Base-by-base conservation (phyloP, 108 stramenopile genomes). In the Aureococcus anophagefferens region DNA sequence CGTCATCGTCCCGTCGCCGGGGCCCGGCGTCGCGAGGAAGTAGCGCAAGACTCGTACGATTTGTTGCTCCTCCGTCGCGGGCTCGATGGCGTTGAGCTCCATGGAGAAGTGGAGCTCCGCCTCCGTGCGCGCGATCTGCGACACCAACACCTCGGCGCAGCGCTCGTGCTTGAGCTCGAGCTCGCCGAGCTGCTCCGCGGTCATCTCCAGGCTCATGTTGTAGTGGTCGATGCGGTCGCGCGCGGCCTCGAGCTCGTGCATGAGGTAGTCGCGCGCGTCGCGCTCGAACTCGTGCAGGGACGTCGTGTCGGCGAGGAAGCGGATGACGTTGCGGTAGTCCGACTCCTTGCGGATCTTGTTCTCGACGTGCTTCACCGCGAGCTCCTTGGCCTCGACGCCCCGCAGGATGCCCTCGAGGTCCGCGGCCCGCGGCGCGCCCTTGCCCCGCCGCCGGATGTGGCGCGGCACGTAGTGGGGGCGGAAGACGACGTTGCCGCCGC, bases 241-340 rank as follows among this genome's bases (percentile, higher is more conserved):
- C 1, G 21, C 17, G 25, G 21, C 25, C 51, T 59, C 51, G 51
- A 59, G 51, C 51, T 59, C 51, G 51, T 59, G 51, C 51, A 59
- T 59, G 51, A 59, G 51, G 51, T 59, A 59, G 51, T 59, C 51
- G 21, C 51, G 51, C 51, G 51, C 51, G 51, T 59, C 51, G 21
- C 51, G 51, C 51, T 59, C 51, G 13, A 59, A 59, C 25, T 59
- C 51, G 51, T 59, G 51, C 3, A 59, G 25, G 51, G 21, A 25
- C 1, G 51, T 59, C 25, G 51, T 59, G 25, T 25, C 25, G 51
- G 51, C 51, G 7, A 59, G 25, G 51, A 59, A 59, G 25, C 25
- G 14, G 4, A 59, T 25, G 3, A 59, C 51, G 51, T 59, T 16
- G 7, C 51, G 51, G 51, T 59, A 59, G 51, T 59, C 51, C 0